Evolutionary conservation across 2,329 filamentous ascomycete species (phyloP).

Genomic region (Ophiocordyceps sinensis): DNA sequence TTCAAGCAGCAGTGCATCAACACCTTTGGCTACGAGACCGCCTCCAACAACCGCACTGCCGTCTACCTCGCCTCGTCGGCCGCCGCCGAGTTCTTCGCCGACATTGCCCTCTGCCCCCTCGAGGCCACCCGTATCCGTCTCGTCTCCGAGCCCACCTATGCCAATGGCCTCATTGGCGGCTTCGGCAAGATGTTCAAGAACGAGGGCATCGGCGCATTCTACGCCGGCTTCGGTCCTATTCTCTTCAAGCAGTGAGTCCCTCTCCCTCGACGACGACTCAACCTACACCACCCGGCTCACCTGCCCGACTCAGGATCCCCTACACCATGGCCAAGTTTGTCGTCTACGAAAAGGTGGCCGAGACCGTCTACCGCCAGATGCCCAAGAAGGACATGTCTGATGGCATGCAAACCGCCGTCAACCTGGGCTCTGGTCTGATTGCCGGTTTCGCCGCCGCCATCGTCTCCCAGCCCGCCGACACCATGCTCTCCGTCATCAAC

Average conservation of each 20-base stretch:
- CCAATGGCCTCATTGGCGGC: conserved; percentile 62
- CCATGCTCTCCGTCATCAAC: conserved; percentile 94
- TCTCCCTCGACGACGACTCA: background rate
- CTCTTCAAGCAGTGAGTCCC: conserved; percentile 40
- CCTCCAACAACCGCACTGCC: conserved; percentile 63
- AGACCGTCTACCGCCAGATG: conserved; percentile 51
- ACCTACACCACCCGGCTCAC: too few species aligned
- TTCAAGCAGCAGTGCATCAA: conserved; percentile 91
- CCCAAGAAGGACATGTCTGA: conserved; percentile 59
- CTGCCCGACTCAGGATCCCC: conserved; percentile 45
- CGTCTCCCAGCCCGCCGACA: conserved; percentile 81
- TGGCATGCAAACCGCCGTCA: conserved; percentile 61
- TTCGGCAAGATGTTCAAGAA: conserved; percentile 72
- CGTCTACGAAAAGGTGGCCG: conserved; percentile 79
- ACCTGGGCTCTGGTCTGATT: conserved; percentile 46
- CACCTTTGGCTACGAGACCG: conserved; percentile 61
- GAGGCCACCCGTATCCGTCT: conserved; percentile 91
- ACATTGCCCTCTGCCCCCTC: conserved; percentile 78
- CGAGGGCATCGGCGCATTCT: conserved; percentile 77
- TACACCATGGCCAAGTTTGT: conserved; percentile 96
- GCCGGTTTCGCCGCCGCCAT: conserved; percentile 71
- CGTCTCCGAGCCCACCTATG: conserved; percentile 76
- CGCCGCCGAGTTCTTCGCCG: conserved; percentile 54
- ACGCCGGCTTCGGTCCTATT: conserved; percentile 81
- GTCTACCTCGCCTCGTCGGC: conserved; percentile 65